phyloP scores from a whole-genome alignment of 192 early-diverging fungal genomes.

The Podila horticola region DNA sequence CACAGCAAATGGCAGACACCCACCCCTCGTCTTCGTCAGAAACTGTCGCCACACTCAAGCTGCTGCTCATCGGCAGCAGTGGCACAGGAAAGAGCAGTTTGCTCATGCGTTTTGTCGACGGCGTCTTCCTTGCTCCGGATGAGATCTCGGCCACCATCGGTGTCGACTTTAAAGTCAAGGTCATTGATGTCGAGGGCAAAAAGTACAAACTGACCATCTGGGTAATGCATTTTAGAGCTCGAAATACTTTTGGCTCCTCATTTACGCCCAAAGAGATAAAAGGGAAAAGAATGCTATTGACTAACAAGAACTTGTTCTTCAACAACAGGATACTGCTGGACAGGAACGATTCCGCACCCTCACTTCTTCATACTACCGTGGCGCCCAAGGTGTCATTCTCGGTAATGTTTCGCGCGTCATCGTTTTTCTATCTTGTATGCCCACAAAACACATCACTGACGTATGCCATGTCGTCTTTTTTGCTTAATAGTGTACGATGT shows the following conservation, averaged over 20 bases:
- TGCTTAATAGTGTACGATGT: conserved; percentile 92
- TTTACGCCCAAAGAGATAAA: background rate
- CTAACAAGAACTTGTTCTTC: background rate
- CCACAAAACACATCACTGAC: background rate
- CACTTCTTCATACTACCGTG: conserved; percentile 97
- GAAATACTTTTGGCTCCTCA: background rate
- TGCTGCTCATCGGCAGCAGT: conserved; percentile 94
- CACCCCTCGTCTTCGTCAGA: conserved; percentile 49
- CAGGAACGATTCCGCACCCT: conserved; percentile 98
- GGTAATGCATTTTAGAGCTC: conserved; percentile 60
- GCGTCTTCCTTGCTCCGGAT: conserved; percentile 91
- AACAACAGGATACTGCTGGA: conserved; percentile 93
- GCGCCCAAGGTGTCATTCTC: conserved; percentile 97
- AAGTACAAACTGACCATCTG: conserved; percentile 98
- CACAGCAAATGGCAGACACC: conserved; percentile 14
- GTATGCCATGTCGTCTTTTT: background rate
- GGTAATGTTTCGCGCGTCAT: conserved; percentile 56
- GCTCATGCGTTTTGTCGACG: conserved; percentile 93
- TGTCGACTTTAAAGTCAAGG: conserved; percentile 98
- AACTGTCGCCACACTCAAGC: conserved; percentile 89
- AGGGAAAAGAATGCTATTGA: background rate
- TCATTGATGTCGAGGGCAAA: conserved; percentile 82
- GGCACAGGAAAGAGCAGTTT: conserved; percentile 96
- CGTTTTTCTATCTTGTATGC: background rate
- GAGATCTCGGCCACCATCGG: conserved; percentile 93